Conservation (phyloP, 2,329 filamentous ascomycete genomes). For the Penicillium sp. region DNA sequence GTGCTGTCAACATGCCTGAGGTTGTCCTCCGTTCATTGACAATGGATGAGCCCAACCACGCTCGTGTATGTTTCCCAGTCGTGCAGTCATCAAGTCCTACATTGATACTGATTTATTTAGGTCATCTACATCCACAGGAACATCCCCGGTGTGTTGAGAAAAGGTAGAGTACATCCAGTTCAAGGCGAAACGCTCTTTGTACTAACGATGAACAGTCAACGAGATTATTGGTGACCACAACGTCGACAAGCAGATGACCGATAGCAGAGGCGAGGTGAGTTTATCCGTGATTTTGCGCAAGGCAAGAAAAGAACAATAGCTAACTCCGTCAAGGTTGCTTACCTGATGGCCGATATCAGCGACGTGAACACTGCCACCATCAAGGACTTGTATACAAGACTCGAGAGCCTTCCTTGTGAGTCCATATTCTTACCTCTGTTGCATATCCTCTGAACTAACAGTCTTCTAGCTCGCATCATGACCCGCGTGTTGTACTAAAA, state of each 20-base stretch:
- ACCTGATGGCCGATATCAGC: conserved; percentile 97
- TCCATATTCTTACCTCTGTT: conserved; percentile 12
- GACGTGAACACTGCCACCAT: conserved; percentile 77
- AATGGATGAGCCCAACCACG: conserved; percentile 82
- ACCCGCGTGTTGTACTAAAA: conserved; percentile 47
- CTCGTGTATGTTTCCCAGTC: conserved; percentile 58
- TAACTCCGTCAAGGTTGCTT: conserved; percentile 63
- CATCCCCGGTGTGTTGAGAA: conserved; percentile 88
- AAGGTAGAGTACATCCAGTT: conserved; percentile 50
- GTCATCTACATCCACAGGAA: conserved; percentile 97
- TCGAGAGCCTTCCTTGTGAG: conserved; percentile 80
- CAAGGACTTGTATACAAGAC: conserved; percentile 76
- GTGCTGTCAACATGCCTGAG: conserved; percentile 96
- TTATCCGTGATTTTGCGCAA: no score
- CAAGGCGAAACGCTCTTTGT: background rate
- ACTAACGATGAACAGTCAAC: conserved; percentile 63
- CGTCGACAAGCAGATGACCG: conserved; percentile 97
- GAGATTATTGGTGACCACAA: conserved; percentile 93
- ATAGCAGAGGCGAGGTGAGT: conserved; percentile 82
- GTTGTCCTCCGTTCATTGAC: conserved; percentile 86
- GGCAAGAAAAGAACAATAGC: background rate
- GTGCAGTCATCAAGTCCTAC: background rate
- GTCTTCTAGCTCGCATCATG: conserved; percentile 44
- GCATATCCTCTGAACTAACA: background rate
- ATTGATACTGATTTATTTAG: conserved; percentile 33